phyloP scores from a whole-genome alignment of 306 rosid genomes.

The Prinsepia uniflora region DNA sequence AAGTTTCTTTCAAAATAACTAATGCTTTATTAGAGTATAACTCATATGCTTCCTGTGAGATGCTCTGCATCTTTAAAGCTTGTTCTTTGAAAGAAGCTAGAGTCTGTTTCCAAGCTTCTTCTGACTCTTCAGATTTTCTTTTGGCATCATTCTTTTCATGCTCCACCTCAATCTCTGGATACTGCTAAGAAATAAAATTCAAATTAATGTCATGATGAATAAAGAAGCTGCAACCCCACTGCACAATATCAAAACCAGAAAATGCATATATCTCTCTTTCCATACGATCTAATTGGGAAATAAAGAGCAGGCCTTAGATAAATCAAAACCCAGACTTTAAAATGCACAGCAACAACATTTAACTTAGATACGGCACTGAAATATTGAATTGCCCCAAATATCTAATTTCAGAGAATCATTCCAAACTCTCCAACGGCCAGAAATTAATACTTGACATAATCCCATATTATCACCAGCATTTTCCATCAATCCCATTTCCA shows the following conservation, averaged over 20 bases:
- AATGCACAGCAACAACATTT: background rate
- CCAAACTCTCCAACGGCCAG: background rate
- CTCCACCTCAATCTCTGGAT: conserved; percentile 54
- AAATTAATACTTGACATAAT: background rate
- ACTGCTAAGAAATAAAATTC: conserved; percentile 30
- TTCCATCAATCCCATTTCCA: background rate
- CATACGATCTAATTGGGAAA: background rate
- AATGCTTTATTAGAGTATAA: conserved; percentile 70
- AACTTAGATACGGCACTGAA: too few relatives aligned
- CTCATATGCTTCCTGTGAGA: conserved; percentile 84
- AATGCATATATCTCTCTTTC: background rate
- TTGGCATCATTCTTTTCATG: conserved; percentile 33
- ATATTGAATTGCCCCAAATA: background rate
- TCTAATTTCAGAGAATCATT: background rate
- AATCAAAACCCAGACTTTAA: background rate
- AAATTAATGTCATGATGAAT: background rate
- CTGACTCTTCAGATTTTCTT: conserved; percentile 48
- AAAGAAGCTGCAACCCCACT: background rate
- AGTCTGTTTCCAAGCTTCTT: conserved; percentile 75
- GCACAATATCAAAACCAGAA: background rate
- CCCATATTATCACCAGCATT: background rate
- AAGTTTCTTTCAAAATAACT: conserved; percentile 55
- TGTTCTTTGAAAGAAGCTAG: conserved; percentile 76
- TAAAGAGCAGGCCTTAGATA: background rate
- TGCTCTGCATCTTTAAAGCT: conserved; percentile 61